Conservation (phyloP, 2,329 filamentous ascomycete species). For the Botrytis aclada region DNA sequence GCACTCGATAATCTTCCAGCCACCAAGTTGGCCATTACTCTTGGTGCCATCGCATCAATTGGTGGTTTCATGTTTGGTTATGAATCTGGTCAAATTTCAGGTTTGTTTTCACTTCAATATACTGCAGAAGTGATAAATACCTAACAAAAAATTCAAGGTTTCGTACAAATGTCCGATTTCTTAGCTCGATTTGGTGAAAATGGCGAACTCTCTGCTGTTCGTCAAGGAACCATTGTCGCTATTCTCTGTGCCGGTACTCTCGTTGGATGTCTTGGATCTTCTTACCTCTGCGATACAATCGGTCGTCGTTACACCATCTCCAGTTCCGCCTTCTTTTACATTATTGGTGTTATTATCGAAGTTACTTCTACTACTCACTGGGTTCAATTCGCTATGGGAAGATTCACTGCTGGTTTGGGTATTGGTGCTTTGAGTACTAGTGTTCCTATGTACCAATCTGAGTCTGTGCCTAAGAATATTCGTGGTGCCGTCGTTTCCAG, state of each 20-base stretch:
- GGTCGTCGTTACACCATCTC: slow-evolving; percentile 62
- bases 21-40: slow-evolving; percentile 45
- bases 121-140: not conserved
- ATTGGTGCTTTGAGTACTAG: slow-evolving; percentile 63
- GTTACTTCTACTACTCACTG: slow-evolving; percentile 54
- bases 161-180: slow-evolving; percentile 59
- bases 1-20: slow-evolving; percentile 20
- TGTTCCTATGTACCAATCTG: slow-evolving; percentile 67
- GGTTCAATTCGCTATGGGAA: slow-evolving; percentile 63
- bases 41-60: slow-evolving; percentile 52
- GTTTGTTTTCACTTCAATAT: slow-evolving; percentile 37
- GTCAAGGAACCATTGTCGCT: slow-evolving; percentile 61
- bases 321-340: slow-evolving; percentile 56
- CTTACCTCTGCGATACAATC: slow-evolving; percentile 58
- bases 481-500: slow-evolving; percentile 61
- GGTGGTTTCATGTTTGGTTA: slow-evolving; percentile 56
- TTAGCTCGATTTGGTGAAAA: slow-evolving; percentile 50
- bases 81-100: slow-evolving; percentile 44
- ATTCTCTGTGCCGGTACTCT: slow-evolving; percentile 60
- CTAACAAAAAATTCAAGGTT: slow-evolving; percentile 49
- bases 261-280: slow-evolving; percentile 55
- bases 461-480: slow-evolving; percentile 62
- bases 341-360: slow-evolving; percentile 62
- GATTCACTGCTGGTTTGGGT: slow-evolving; percentile 63
- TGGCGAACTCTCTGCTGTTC: slow-evolving; percentile 51